Percentiles rank a stretch among this genome's conserved stretches.
Evolutionary conservation across 148 eudicot species (phyloP).

Genomic region (Pouteria glomerata): DNA sequence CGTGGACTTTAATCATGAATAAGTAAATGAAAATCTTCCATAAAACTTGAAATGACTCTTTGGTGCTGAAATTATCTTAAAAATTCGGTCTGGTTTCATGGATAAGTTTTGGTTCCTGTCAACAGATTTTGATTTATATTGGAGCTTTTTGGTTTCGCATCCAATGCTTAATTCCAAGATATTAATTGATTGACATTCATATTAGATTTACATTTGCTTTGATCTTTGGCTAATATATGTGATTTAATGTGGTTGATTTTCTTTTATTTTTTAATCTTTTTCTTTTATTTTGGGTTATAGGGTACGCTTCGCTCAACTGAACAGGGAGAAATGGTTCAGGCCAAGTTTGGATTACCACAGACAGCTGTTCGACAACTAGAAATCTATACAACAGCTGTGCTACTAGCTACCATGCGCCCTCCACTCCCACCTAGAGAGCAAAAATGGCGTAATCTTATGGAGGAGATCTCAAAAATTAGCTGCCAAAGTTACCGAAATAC

Average conservation of each 20-base stretch:
- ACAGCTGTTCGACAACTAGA: constrained; percentile 76
- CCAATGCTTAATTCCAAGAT: background rate
- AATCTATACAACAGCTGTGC: constrained; percentile 81
- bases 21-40: background rate
- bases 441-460: constrained; percentile 84
- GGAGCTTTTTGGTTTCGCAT: background rate
- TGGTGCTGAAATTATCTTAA: background rate
- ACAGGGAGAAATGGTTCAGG: constrained; percentile 98
- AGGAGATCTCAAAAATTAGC: constrained; percentile 72
- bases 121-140: background rate
- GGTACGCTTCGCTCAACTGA: constrained; percentile 84
- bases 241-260: no score
- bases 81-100: background rate
- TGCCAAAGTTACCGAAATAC: constrained; percentile 57
- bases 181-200: constrained; percentile 1
- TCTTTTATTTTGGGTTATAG: constrained; percentile 29
- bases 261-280: background rate
- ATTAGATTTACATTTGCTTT: background rate
- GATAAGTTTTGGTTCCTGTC: background rate
- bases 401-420: constrained; percentile 78
- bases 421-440: constrained; percentile 74
- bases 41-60: background rate
- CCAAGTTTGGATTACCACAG: constrained; percentile 86
- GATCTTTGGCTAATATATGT: no score
- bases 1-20: background rate